Percentiles rank a stretch among this genome's conserved stretches.
phyloP scores from a whole-genome alignment of 495 filamentous ascomycete species.

The Podospora anserina region DNA sequence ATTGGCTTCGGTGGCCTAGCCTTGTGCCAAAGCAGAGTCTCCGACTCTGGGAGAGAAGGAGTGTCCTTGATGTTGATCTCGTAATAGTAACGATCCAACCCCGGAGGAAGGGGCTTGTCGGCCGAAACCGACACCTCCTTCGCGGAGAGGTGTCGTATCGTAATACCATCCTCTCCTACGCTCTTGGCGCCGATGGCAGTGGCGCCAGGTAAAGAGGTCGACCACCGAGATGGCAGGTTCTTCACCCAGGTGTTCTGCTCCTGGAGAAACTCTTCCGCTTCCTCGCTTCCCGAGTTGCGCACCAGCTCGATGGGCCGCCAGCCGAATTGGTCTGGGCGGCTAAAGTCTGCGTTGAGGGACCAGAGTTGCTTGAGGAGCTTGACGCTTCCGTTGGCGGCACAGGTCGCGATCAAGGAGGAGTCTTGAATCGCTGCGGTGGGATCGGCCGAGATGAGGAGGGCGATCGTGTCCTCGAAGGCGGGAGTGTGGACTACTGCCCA shows the following conservation, averaged over 20 bases:
- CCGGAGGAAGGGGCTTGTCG: slow-evolving; percentile 25
- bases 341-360: slow-evolving; percentile 17
- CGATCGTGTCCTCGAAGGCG: slow-evolving; percentile 22
- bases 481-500: slow-evolving; percentile 21
- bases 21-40: background rate
- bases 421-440: slow-evolving; percentile 16
- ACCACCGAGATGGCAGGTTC: slow-evolving; percentile 25
- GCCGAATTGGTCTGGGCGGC: slow-evolving; percentile 25
- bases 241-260: slow-evolving; percentile 24
- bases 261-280: slow-evolving; percentile 22
- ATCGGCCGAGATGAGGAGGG: slow-evolving; percentile 18
- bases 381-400: slow-evolving; percentile 25
- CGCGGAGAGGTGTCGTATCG: slow-evolving; percentile 8
- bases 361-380: slow-evolving; percentile 20
- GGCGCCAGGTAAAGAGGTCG: slow-evolving; percentile 5
- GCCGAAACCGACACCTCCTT: slow-evolving; percentile 21
- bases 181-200: slow-evolving; percentile 8
- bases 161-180: slow-evolving; percentile 11
- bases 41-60: background rate
- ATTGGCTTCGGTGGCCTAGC: background rate
- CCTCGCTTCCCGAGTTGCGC: slow-evolving; percentile 10
- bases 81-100: slow-evolving; percentile 29
- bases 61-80: slow-evolving; percentile 18
- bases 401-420: slow-evolving; percentile 21
- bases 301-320: slow-evolving; percentile 30